These are phyloP conservation scores for Ophiostoma perfectum DNA, from an alignment of 2,329 filamentous ascomycete genomes.

Conservation along the genomic window DNA sequence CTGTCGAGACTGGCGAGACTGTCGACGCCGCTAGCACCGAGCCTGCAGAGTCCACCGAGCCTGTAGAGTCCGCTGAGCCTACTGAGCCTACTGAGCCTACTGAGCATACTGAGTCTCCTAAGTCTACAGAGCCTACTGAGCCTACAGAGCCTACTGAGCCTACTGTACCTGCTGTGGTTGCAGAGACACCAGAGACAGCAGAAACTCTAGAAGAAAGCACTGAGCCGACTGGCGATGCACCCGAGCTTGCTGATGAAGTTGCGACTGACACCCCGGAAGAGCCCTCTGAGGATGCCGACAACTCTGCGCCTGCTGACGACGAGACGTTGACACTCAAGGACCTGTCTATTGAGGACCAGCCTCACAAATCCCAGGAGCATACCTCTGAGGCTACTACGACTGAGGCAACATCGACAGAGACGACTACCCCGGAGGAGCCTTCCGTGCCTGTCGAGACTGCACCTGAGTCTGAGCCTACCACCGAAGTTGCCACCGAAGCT, in stretches of 20 bases:
- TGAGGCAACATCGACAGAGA: neutral
- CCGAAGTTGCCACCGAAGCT: neutral
- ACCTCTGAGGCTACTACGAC: neutral
- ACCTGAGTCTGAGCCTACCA: neutral
- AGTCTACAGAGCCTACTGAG: neutral
- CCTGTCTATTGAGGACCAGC: constrained; percentile 1
- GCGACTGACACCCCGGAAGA: neutral
- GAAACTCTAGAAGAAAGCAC: neutral
- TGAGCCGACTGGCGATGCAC: neutral
- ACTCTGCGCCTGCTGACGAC: constrained; percentile 26
- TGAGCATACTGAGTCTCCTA: neutral
- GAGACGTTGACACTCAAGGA: constrained; percentile 27
- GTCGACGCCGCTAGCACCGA: neutral
- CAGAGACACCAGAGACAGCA: neutral
- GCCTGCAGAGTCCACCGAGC: neutral
- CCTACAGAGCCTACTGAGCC: neutral
- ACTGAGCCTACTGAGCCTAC: neutral
- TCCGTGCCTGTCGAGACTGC: neutral
- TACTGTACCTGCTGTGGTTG: neutral
- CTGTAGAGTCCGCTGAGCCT: neutral
- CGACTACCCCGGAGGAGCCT: neutral
- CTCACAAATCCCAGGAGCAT: neutral
- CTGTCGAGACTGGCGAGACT: neutral
- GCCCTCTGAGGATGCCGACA: neutral
- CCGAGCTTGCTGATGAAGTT: neutral